Evolutionary conservation across 2,329 filamentous ascomycete genomes (phyloP).

Genomic region (Penicillium sp.): DNA sequence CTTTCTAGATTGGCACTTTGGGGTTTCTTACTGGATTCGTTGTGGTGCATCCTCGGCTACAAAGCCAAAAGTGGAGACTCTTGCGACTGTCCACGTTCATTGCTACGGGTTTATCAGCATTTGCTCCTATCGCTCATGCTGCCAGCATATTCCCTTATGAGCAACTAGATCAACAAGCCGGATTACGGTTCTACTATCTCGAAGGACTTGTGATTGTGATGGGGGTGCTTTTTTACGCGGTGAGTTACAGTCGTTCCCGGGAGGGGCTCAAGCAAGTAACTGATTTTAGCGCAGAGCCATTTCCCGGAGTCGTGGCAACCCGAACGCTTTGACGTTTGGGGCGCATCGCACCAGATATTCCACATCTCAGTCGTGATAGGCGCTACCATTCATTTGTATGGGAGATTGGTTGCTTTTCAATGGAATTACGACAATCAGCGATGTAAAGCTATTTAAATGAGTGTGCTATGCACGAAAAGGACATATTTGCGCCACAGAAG

Average conservation of each 20-base stretch:
- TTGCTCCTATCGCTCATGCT: constrained; percentile 36
- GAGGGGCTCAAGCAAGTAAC: not conserved
- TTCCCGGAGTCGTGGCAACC: constrained; percentile 30
- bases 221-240: constrained; percentile 28
- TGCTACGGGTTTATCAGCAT: constrained; percentile 33
- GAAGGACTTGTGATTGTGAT: constrained; percentile 22
- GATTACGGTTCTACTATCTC: constrained; percentile 34
- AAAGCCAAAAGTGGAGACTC: constrained; percentile 28
- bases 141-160: constrained; percentile 20
- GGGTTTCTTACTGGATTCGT: constrained; percentile 31
- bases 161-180: constrained; percentile 24
- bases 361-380: constrained; percentile 33
- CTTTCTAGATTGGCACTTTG: constrained; percentile 29
- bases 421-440: not conserved
- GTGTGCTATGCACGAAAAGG: not conserved
- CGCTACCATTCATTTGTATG: not conserved
- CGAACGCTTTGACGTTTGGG: constrained; percentile 36
- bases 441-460: not conserved
- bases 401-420: not conserved
- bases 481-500: too few species aligned
- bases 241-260: constrained; percentile 26
- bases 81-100: constrained; percentile 32
- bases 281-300: constrained; percentile 12
- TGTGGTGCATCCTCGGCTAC: constrained; percentile 37
- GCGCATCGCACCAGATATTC: constrained; percentile 36